Conservation (phyloP, 768 basidiomycete species). For the Boletus bicolor region DNA sequence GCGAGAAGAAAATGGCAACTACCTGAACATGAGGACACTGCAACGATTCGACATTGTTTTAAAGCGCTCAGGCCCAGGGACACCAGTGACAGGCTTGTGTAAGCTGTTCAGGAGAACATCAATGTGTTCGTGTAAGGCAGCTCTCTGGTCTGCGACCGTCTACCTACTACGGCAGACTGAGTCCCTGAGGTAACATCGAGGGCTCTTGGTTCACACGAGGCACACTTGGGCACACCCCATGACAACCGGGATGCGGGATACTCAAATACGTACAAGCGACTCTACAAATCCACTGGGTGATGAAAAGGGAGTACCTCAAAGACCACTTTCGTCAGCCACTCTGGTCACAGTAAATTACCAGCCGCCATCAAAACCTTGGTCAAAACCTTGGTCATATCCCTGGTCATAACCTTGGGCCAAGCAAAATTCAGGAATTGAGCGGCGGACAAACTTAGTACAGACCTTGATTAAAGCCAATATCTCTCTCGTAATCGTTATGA, state of each 20-base stretch:
- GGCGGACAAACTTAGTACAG: slow-evolving; percentile 2
- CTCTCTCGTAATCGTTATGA: slow-evolving; percentile 33
- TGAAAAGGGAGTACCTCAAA: background rate
- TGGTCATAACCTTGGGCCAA: slow-evolving; percentile 19
- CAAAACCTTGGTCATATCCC: no score
- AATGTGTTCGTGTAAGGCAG: no score
- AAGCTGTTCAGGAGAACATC: background rate
- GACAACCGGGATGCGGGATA: background rate
- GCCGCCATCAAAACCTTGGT: background rate
- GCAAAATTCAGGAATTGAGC: slow-evolving; percentile 7
- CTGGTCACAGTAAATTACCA: slow-evolving; percentile 7
- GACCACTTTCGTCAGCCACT: background rate
- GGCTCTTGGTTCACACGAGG: no score
- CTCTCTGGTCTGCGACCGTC: no score
- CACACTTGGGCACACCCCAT: background rate
- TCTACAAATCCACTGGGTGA: slow-evolving; percentile 17
- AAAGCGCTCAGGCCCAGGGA: background rate
- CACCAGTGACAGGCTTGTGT: background rate
- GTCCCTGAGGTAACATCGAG: no score
- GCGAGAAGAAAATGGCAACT: background rate
- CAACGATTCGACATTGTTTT: background rate
- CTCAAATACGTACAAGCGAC: slow-evolving; percentile 3
- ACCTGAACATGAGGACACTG: background rate
- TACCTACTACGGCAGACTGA: no score
- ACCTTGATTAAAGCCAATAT: slow-evolving; percentile 38